Conservation (phyloP, 1,284 basidiomycete species). For the Volvariella volvacea region DNA sequence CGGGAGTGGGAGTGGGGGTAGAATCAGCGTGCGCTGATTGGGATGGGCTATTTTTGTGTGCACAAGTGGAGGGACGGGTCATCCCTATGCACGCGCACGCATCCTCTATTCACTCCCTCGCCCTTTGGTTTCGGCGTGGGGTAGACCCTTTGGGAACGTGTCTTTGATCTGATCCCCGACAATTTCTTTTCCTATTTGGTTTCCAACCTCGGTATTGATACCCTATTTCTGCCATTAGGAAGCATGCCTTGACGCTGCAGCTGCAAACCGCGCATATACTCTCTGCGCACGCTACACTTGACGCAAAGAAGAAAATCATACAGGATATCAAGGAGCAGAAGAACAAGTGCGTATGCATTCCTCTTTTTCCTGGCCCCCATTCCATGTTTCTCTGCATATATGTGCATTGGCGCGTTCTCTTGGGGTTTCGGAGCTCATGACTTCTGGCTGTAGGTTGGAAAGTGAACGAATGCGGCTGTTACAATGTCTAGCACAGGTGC, state of each 20-base stretch:
- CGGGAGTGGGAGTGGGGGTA: too few relatives aligned
- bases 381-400: too few relatives aligned
- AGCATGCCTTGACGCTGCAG: conserved; percentile 73
- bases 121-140: too few relatives aligned
- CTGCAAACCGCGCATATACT: conserved; percentile 81
- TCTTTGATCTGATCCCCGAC: too few relatives aligned
- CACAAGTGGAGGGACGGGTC: background rate
- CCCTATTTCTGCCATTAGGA: conserved; percentile 32
- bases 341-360: conserved; percentile 52
- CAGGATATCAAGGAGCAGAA: conserved; percentile 77
- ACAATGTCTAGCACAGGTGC: conserved; percentile 59
- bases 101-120: background rate
- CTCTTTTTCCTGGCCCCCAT: background rate
- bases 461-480: conserved; percentile 63
- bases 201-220: too few relatives aligned
- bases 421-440: background rate
- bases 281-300: conserved; percentile 69
- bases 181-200: too few relatives aligned
- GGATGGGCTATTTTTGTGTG: too few relatives aligned
- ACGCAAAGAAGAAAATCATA: conserved; percentile 67
- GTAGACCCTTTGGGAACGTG: too few relatives aligned
- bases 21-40: too few relatives aligned
- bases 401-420: background rate
- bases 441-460: conserved; percentile 45
- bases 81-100: background rate